Base-by-base conservation (phyloP, 352 stramenopile species). In the Phytopythium kandeliae region DNA sequence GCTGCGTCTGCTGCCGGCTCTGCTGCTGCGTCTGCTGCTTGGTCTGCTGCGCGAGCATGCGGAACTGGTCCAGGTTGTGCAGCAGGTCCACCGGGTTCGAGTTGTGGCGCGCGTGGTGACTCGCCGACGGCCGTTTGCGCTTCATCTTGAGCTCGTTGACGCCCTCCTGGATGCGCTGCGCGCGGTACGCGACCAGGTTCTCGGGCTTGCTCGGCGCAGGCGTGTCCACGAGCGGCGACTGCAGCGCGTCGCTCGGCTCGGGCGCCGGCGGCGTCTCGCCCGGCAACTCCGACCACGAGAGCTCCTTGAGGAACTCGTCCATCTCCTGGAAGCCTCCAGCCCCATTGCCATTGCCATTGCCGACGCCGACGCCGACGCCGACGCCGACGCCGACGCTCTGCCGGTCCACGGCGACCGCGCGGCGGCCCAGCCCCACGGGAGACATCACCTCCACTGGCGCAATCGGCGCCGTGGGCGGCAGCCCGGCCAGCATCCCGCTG, bases 71-170 rank as follows among this genome's bases (percentile, higher is more conserved):
- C 31, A 89, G 49, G 41, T 89, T 89, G 52, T 89, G 70, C 17
- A 89, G 67, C 54, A 89, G 34, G 44, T 86, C 75, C n/a, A 89
- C 77, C 8, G 79, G 79, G 51, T 88, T 90, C 48, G 79, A 88
- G 68, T 86, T 76, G 53, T 83, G 70, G 3, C 79, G 70, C 50
- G 65, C 60, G 57, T 90, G 79, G 47, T 79, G 65, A 21, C 50
- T 48, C 44, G 54, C 68, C 21, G 63, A 55, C 0, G 78, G 69
- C 7, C 79, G 76, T 48, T 90, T 90, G 37, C 77, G 79, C 55
- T 90, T 90, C 77, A 90, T 88, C 58, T 86, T 83, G 57, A 85
- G 67, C 55, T 84, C 73, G 16, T 86, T 81, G 33, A 86, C 63
- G 43, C 71, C 74, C 24, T 76, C 71, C 36, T 85, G 72, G 38